Evolutionary conservation across 352 stramenopile genomes (phyloP), one percentile per base, ranked within the genome.

Genomic region (Peronospora belbahrii): DNA sequence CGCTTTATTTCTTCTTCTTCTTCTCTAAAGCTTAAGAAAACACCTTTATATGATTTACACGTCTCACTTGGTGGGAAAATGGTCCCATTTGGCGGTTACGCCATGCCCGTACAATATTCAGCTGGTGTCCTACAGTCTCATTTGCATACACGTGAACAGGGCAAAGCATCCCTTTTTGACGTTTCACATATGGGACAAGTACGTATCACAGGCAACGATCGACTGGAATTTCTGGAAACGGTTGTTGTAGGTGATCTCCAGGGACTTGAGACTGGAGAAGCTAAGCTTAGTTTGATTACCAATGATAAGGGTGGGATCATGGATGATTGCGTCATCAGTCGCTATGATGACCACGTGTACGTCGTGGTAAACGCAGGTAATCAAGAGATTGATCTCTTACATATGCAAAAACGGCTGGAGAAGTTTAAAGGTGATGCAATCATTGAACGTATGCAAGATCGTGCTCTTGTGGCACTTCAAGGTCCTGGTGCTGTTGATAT

Each of bases 131-230:
- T 98, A 60, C 97, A 98, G 65, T 96, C 87, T 69, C 59, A 97
- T 51, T 75, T 81, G 43, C 80, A 90, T 72, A 94, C 78, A 33
- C 80, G 79, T 20, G 63, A 65, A 30, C 20, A 61, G 3, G 68
- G 68, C 48, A 70, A 85, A 38, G 84, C 92, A 13, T 93, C 84
- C 42, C 70, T 99, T 17, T 99, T 99, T 68, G 96, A 99, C 71
- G 96, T 99, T 23, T 98, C 88, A 25, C 96, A 99, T 77, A 99
- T 99, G 96, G 96, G 96, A 24, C 95, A 99, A 71, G 60, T 88
- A 59, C 79, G 72, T 74, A 94, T 93, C 67, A 90, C 65, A 70
- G 96, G 96, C 34, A 83, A 83, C 17, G 96, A 99, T 67, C 82
- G 91, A n/a, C 80, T 88, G 7, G 59, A 70, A 19, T 99, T 99